phyloP scores from a whole-genome alignment of 495 filamentous ascomycete genomes.

The Xylaria curta region DNA sequence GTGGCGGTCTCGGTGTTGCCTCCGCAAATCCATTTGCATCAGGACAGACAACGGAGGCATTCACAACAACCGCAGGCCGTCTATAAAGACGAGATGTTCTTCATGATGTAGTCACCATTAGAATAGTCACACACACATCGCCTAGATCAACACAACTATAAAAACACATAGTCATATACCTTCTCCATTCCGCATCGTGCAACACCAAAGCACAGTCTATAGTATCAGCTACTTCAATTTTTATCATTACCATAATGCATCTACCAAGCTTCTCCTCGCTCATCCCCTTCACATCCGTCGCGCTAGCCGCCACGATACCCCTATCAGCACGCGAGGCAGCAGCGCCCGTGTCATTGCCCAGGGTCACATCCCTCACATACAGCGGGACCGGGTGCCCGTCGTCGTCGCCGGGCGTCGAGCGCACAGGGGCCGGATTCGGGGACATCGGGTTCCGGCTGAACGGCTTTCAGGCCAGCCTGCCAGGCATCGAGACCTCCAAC shows the following conservation, averaged over 20 bases:
- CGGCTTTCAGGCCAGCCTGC: conserved; percentile 42
- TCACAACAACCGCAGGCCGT: not conserved
- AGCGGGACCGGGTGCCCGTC: conserved; percentile 48
- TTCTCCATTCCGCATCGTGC: not conserved
- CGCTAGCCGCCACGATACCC: conserved; percentile 28
- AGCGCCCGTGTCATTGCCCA: conserved; percentile 34
- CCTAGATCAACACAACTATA: not conserved
- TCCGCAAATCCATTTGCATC: conserved; percentile 16
- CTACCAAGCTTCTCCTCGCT: conserved; percentile 22
- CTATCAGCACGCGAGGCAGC: conserved; percentile 30
- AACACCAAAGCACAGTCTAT: not conserved
- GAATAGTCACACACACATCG: not conserved
- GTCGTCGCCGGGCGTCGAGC: conserved; percentile 39
- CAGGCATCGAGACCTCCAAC: conserved; percentile 37
- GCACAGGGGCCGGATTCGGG: conserved; percentile 41
- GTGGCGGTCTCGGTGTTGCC: conserved; percentile 5
- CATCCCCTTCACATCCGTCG: conserved; percentile 37
- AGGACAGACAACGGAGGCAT: conserved; percentile 11
- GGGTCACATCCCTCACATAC: conserved; percentile 45
- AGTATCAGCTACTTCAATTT: conserved; percentile 1
- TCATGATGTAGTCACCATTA: conserved; percentile 2
- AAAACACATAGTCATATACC: not conserved
- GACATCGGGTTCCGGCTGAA: conserved; percentile 43
- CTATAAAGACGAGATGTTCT: conserved; percentile 20
- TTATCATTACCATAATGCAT: conserved; percentile 18